Conservation (phyloP, 2,329 filamentous ascomycete species). For the Neurospora crassa region DNA sequence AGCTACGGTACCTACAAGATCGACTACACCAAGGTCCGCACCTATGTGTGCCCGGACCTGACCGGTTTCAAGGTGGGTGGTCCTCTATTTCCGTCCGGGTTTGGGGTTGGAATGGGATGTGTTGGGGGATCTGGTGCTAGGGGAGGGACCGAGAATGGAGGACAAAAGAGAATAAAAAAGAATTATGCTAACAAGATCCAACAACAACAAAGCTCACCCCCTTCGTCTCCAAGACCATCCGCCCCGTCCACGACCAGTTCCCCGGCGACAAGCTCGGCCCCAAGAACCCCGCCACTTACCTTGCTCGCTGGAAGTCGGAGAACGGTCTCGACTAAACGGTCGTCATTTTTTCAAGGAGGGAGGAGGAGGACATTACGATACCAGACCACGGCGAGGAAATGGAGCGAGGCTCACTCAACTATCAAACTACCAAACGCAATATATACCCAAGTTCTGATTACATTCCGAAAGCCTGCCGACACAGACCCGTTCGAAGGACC, state of each 20-base stretch:
- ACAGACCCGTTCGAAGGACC: no score
- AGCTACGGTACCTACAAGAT: slow-evolving; percentile 76
- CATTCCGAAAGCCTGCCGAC: no score
- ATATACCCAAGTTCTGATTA: no score
- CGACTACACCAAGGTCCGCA: slow-evolving; percentile 81
- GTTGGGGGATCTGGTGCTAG: neutral
- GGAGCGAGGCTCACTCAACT: no score
- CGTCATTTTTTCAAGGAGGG: no score
- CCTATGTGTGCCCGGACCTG: slow-evolving; percentile 72
- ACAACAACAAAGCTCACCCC: slow-evolving; percentile 58
- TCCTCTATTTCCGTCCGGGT: neutral
- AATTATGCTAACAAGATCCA: slow-evolving; percentile 11
- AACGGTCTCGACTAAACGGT: slow-evolving; percentile 48
- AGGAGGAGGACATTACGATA: no score
- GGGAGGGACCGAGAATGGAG: neutral
- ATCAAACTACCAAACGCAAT: no score
- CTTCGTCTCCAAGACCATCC: slow-evolving; percentile 59
- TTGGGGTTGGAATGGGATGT: neutral
- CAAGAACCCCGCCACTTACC: slow-evolving; percentile 50
- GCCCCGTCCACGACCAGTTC: slow-evolving; percentile 43
- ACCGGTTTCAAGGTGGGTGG: slow-evolving; percentile 59
- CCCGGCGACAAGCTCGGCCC: slow-evolving; percentile 42
- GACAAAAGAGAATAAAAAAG: neutral
- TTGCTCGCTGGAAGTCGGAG: slow-evolving; percentile 57
- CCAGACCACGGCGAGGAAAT: no score